Percentiles rank a stretch among this genome's conserved stretches.
phyloP scores from a whole-genome alignment of 164 flowering plant genomes.

The Macadamia integrifolia region DNA sequence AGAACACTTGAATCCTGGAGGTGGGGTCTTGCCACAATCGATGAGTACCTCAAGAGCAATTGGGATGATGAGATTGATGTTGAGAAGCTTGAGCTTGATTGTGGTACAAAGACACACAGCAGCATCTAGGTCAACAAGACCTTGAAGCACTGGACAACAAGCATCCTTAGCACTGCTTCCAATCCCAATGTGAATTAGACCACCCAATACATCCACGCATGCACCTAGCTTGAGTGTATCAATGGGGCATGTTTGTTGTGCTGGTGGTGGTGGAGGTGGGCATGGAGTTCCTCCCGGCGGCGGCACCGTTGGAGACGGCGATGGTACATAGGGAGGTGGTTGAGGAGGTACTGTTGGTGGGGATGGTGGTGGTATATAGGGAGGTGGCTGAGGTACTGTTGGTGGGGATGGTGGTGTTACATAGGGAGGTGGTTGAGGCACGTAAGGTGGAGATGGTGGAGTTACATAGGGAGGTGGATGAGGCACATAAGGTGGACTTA shows the following conservation, averaged over 20 bases:
- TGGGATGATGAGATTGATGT: slow-evolving; percentile 73
- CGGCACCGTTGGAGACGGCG: background rate
- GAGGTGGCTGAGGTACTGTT: slow-evolving; percentile 19
- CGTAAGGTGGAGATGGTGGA: slow-evolving; percentile 5
- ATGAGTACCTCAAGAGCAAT: slow-evolving; percentile 62
- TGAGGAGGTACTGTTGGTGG: slow-evolving; percentile 4
- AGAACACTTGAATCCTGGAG: slow-evolving; percentile 70
- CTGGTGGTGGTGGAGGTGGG: slow-evolving; percentile 24
- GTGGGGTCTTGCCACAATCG: slow-evolving; percentile 68
- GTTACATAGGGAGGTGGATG: slow-evolving; percentile 7
- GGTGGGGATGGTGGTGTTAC: slow-evolving; percentile 5
- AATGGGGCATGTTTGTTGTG: slow-evolving; percentile 50
- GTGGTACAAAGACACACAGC: slow-evolving; percentile 80
- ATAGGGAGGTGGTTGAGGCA: slow-evolving; percentile 13
- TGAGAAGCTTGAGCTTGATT: slow-evolving; percentile 67
- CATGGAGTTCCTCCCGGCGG: slow-evolving; percentile 3
- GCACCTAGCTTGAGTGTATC: slow-evolving; percentile 70
- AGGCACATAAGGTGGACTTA: background rate
- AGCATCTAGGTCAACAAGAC: slow-evolving; percentile 82
- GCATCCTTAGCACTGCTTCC: slow-evolving; percentile 66
- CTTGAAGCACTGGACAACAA: slow-evolving; percentile 80
- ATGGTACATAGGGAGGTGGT: slow-evolving; percentile 4
- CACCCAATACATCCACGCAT: slow-evolving; percentile 79
- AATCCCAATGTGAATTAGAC: slow-evolving; percentile 70
- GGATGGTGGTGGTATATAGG: slow-evolving; percentile 21